Percentiles rank a stretch among this genome's conserved stretches.
These are phyloP conservation scores for Phlebopus sp. DNA, from an alignment of 1,284 basidiomycete species.

Conservation along the genomic window DNA sequence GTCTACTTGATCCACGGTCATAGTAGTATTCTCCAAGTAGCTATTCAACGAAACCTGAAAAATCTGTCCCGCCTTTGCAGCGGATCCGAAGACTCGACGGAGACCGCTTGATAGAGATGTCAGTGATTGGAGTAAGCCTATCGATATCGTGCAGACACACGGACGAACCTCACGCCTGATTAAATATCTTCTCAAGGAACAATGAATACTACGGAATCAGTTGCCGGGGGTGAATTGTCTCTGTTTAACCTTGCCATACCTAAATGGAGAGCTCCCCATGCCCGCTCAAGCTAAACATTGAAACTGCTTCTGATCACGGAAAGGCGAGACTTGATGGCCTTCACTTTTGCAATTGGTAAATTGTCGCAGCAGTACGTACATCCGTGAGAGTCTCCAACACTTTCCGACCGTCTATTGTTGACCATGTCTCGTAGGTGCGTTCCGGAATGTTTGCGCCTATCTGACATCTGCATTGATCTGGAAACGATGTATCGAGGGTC, in stretches of 20 bases:
- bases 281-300: slow-evolving; percentile 17
- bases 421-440: background rate
- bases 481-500: slow-evolving; percentile 12
- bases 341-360: slow-evolving; percentile 16
- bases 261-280: slow-evolving; percentile 3
- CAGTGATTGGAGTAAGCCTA: slow-evolving; percentile 16
- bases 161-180: background rate
- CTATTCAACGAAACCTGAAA: slow-evolving; percentile 1
- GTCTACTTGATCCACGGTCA: slow-evolving; percentile 1
- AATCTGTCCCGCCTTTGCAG: slow-evolving; percentile 11
- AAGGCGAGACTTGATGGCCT: slow-evolving; percentile 21
- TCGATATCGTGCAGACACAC: slow-evolving; percentile 9
- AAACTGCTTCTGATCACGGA: slow-evolving; percentile 20
- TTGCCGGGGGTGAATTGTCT: background rate
- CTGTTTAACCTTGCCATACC: slow-evolving; percentile 5
- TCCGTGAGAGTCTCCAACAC: slow-evolving; percentile 27
- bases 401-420: slow-evolving; percentile 2
- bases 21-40: background rate
- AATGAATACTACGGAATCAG: slow-evolving; percentile 7
- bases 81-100: slow-evolving; percentile 5
- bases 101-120: slow-evolving; percentile 10
- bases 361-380: slow-evolving; percentile 21
- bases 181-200: slow-evolving; percentile 3
- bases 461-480: slow-evolving; percentile 19
- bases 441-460: slow-evolving; percentile 26